Percentiles rank a stretch among this genome's conserved stretches.
Evolutionary conservation across 2,329 filamentous ascomycete species (phyloP).

Genomic region (Neofusicoccum ribis): DNA sequence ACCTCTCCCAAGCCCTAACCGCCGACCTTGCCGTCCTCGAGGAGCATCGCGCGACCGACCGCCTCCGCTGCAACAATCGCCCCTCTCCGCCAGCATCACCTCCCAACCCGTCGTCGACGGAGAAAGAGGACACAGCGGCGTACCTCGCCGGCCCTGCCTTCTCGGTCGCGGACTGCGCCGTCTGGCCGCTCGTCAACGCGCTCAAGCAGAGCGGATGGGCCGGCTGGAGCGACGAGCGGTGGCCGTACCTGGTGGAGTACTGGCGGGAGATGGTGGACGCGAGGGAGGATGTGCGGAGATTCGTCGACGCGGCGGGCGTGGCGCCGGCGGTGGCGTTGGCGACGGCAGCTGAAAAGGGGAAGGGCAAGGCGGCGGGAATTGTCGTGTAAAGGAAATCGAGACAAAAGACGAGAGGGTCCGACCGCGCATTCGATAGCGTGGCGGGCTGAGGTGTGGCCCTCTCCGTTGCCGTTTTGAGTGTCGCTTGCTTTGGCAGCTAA

Average conservation of each 20-base stretch:
- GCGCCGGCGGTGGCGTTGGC: background rate
- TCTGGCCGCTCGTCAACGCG: slow-evolving; percentile 36
- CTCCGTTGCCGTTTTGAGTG: too few species aligned
- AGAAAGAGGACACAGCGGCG: background rate
- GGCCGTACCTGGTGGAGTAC: background rate
- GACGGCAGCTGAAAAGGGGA: background rate
- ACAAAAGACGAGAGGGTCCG: too few species aligned
- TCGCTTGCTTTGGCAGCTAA: too few species aligned
- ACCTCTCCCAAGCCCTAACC: slow-evolving; percentile 23
- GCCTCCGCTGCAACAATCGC: background rate
- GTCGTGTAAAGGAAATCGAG: background rate
- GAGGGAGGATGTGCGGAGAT: background rate
- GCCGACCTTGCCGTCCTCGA: slow-evolving; percentile 26
- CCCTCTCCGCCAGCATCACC: background rate
- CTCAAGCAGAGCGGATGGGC: slow-evolving; percentile 26
- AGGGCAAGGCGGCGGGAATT: background rate
- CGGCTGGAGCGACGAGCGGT: background rate
- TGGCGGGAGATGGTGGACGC: background rate
- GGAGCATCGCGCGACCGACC: slow-evolving; percentile 21
- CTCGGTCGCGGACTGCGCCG: slow-evolving; percentile 33
- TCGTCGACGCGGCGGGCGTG: background rate
- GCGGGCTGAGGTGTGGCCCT: too few species aligned
- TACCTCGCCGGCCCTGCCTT: slow-evolving; percentile 36
- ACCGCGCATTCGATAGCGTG: too few species aligned
- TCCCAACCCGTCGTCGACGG: background rate